Evolutionary conservation across 306 rosid species (phyloP), one percentile per base, ranked within the genome.

Genomic region (Prinsepia uniflora): DNA sequence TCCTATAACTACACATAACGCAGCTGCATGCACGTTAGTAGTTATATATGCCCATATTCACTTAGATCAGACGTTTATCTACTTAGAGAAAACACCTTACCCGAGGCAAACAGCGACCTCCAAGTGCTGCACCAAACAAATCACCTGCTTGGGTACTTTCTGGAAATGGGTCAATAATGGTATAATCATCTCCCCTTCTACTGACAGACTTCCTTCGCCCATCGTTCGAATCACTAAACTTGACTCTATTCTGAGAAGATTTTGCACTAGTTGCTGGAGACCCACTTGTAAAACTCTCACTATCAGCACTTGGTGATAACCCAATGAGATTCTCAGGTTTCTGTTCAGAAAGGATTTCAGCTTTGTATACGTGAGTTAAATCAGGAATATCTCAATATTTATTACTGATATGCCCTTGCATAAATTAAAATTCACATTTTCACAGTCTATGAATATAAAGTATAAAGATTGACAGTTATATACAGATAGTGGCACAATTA

Each of bases 131-230:
- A 72, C 91, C 76, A 49, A 88, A 88, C 81, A 88, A 85, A 72
- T 89, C 97, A 65, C 97, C 97, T 4, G 96, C 97, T 85, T 91
- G 96, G 43, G 89, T 89, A 79, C 74, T 84, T 78, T 79, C 88
- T 3, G 87, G 89, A 81, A 71, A 83, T 63, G 91, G 89, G 79
- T 81, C 81, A 22, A 76, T 56, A 71, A 47, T 50, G 40, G 90
- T 77, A 71, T 84, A 72, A 74, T 84, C 88, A 70, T 79, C 86
- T 72, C 80, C 89, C 81, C 55, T 83, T 78, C 76, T 87, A 75
- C 91, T 76, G 76, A 81, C 76, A 67, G 93, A 91, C 80, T 76
- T 85, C 75, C 97, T 86, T 61, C 68, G 72, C 52, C 81, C 87
- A 76, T 82, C 89, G 80, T 91, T 88, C 82, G 72, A 42, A 57